Percentiles rank a stretch among this genome's conserved stretches.
Conservation (phyloP, 257 asterid genomes). For the Solanum medicagineum region DNA sequence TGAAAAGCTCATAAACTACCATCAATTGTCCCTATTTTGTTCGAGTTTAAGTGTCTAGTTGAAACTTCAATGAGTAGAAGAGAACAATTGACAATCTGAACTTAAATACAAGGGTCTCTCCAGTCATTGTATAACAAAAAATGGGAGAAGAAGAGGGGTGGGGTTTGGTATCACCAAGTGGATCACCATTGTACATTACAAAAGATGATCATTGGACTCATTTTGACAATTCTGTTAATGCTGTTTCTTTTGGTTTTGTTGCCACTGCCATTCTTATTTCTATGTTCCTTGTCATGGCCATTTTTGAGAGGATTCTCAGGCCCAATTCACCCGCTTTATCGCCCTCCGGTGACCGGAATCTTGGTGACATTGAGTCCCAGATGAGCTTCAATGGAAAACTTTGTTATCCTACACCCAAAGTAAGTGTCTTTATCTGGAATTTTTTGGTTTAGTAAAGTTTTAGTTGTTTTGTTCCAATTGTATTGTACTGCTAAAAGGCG, state of each 20-base stretch:
- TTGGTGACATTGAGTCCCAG: slow-evolving; percentile 48
- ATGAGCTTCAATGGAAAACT: slow-evolving; percentile 36
- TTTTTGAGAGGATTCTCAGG: slow-evolving; percentile 69
- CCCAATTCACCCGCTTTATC: slow-evolving; percentile 39
- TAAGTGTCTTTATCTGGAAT: slow-evolving; percentile 18
- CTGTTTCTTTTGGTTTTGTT: slow-evolving; percentile 87
- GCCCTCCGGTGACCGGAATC: slow-evolving; percentile 22
- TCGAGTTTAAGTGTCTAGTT: not conserved
- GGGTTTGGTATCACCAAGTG: slow-evolving; percentile 35
- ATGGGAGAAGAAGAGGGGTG: slow-evolving; percentile 67
- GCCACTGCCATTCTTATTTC: slow-evolving; percentile 91
- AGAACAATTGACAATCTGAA: not conserved
- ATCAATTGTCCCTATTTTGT: not conserved
- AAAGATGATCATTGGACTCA: slow-evolving; percentile 79
- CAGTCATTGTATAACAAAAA: not conserved
- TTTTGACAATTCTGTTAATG: slow-evolving; percentile 78
- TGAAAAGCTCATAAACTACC: not conserved
- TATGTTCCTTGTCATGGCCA: slow-evolving; percentile 91
- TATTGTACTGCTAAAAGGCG: not conserved
- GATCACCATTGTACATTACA: slow-evolving; percentile 44
- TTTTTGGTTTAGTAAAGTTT: not conserved
- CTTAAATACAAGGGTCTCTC: not conserved
- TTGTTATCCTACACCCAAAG: slow-evolving; percentile 54
- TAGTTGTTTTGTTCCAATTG: no score
- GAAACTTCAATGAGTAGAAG: not conserved